Base-by-base conservation (phyloP, 345 rosid species). In the Populus euphratica region DNA sequence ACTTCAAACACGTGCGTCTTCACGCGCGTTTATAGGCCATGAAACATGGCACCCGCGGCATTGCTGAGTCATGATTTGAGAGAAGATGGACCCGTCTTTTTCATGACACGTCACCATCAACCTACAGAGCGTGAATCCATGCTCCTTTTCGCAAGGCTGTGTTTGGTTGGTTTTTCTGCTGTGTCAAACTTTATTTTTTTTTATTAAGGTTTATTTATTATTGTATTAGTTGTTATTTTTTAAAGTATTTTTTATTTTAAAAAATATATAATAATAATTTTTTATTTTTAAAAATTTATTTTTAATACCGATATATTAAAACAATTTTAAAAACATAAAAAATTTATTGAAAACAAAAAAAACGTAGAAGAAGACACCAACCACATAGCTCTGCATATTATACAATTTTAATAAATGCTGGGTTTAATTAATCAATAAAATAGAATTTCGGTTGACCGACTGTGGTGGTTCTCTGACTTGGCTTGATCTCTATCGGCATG, bases 101-200 rank as follows among this genome's bases (percentile, higher is more conserved):
- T 21, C 12, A 39, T 1, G 78, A 74, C 83, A 85, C 79, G 81
- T 81, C 83, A 81, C 33, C 68, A 23, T 38, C 73, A 9, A 41
- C 44, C n/a, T 39, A 9, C 52, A 23, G 39, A 23, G 27, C 77
- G 6, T 73, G 69, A 72, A 9, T 44, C 3, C 33, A 1, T 54
- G 66, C 66, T n/a, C 23, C 44, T 25, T 14, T 20, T 2, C 16
- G 13, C 29, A 33, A 64, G 78, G 70, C 66, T 25, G 56, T 33
- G 76, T 79, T 76, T 68, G 85, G 71, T 16, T 18, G 50, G 6
- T 0, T 54, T 67, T 68, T 23, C 16, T 9, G 43, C 38, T 2
- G 2, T 3, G 50, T 68, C 16, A 68, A 39, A n/a, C 13, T 21
- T 56, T 56, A n/a, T 3, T n/a, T n/a, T 3, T n/a, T n/a, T 20